Conservation (phyloP, 768 basidiomycete genomes). For the Mrakia gelida region DNA sequence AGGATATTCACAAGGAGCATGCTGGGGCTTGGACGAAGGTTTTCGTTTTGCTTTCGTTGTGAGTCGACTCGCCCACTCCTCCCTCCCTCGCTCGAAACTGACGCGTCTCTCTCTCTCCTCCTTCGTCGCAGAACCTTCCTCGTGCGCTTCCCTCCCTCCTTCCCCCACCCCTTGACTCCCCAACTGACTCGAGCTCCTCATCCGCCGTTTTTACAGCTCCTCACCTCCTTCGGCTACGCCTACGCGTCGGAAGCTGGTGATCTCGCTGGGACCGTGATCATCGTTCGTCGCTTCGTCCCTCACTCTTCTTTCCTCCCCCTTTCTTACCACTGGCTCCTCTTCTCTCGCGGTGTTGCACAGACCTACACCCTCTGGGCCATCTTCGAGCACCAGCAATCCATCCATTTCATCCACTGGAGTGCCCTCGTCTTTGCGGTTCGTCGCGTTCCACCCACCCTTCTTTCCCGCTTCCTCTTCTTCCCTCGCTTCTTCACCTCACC, state of each 20-base stretch:
- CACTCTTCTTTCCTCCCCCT: not conserved
- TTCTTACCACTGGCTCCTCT: not conserved
- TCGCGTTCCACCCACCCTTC: not conserved
- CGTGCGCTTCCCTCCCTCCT: not conserved
- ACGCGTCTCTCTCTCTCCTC: slow-evolving; percentile 24
- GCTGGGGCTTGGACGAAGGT: slow-evolving; percentile 90
- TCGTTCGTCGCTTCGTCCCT: slow-evolving; percentile 10
- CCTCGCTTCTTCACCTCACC: not conserved
- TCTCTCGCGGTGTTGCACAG: slow-evolving; percentile 56
- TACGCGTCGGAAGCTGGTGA: slow-evolving; percentile 88
- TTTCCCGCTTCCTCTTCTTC: too few relatives aligned
- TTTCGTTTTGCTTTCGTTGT: slow-evolving; percentile 76
- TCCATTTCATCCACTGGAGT: slow-evolving; percentile 83
- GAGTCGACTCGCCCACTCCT: not conserved
- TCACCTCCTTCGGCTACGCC: slow-evolving; percentile 55
- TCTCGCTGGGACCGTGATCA: slow-evolving; percentile 74
- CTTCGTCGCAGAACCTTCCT: slow-evolving; percentile 9
- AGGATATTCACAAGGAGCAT: slow-evolving; percentile 58
- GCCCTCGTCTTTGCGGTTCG: slow-evolving; percentile 54
- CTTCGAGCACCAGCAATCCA: slow-evolving; percentile 60
- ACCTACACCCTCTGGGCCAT: slow-evolving; percentile 92
- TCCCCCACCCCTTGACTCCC: slow-evolving; percentile 5
- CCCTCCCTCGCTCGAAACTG: not conserved
- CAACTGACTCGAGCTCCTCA: slow-evolving; percentile 49
- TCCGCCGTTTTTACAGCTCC: slow-evolving; percentile 90